These are phyloP conservation scores for Aspergillus cristatus DNA, from an alignment of 495 filamentous ascomycete species.

Conservation along the genomic window DNA sequence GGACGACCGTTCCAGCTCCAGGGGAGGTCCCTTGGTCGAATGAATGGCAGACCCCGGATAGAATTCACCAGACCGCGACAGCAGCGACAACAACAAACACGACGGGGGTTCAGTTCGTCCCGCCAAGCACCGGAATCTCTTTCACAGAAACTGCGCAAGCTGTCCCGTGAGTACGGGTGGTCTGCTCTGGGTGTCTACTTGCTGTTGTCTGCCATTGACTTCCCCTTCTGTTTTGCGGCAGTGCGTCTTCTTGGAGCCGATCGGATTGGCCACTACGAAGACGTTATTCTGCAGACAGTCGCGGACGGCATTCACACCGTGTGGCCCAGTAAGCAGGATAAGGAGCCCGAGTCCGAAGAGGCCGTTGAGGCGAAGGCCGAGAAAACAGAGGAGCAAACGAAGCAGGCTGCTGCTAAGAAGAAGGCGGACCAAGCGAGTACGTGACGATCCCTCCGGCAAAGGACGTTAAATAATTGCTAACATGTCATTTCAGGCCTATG, in stretches of 20 bases:
- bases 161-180: slow-evolving; percentile 95
- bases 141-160: slow-evolving; percentile 61
- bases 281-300: slow-evolving; percentile 31
- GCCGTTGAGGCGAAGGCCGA: slow-evolving; percentile 6
- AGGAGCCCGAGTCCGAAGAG: slow-evolving; percentile 7
- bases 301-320: slow-evolving; percentile 20
- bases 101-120: slow-evolving; percentile 17
- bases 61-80: background rate
- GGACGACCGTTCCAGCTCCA: slow-evolving; percentile 1
- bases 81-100: background rate
- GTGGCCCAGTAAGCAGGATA: slow-evolving; percentile 14
- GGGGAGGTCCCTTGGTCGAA: background rate
- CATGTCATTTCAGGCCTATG: slow-evolving; percentile 45
- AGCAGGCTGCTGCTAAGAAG: slow-evolving; percentile 22
- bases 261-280: slow-evolving; percentile 58
- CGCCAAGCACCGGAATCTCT: slow-evolving; percentile 41
- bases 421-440: slow-evolving; percentile 44
- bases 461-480: background rate
- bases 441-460: no score
- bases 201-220: slow-evolving; percentile 72
- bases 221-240: slow-evolving; percentile 87
- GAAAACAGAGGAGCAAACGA: slow-evolving; percentile 20
- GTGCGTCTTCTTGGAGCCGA: slow-evolving; percentile 79
- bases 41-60: background rate
- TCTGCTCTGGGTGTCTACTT: slow-evolving; percentile 87